phyloP scores from a whole-genome alignment of 345 rosid genomes.

The Laguncularia racemosa region DNA sequence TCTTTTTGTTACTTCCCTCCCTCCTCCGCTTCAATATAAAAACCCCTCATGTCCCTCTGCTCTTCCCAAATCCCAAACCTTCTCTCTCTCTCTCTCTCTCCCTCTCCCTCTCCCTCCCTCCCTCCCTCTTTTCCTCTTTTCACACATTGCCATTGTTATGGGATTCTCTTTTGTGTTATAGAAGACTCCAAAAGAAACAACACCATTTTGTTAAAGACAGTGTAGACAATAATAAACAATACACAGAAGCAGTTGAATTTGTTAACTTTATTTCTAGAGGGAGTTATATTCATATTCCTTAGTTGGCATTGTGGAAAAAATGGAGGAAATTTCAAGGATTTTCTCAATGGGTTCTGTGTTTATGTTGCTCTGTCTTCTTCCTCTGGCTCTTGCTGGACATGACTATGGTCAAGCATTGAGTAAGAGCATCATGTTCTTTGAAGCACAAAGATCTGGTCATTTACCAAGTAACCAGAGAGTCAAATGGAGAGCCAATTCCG shows the following conservation, averaged over 20 bases:
- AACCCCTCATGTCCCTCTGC: slow-evolving; percentile 15
- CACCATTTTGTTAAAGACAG: slow-evolving; percentile 9
- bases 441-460: slow-evolving; percentile 96
- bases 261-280: neutral
- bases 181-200: slow-evolving; percentile 2
- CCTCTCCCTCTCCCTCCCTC: slow-evolving; percentile 21
- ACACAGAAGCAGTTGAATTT: neutral
- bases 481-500: slow-evolving; percentile 88
- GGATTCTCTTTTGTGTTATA: slow-evolving; percentile 7
- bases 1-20: slow-evolving; percentile 43
- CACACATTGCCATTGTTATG: slow-evolving; percentile 10
- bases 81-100: slow-evolving; percentile 1
- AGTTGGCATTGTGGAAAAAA: neutral
- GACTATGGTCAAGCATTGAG: slow-evolving; percentile 89
- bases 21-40: slow-evolving; percentile 48
- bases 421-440: slow-evolving; percentile 92
- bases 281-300: neutral
- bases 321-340: slow-evolving; percentile 27
- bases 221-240: too few relatives aligned
- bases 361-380: slow-evolving; percentile 50
- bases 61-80: slow-evolving; percentile 19
- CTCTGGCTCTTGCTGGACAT: slow-evolving; percentile 64
- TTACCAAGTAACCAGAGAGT: slow-evolving; percentile 86
- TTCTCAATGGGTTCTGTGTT: slow-evolving; percentile 35
- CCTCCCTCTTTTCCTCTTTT: slow-evolving; percentile 11